A percentile compares a stretch with the other conserved stretches of the same genome.
Evolutionary conservation across 352 stramenopile genomes (phyloP).

Genomic region (Pythium angustatum): DNA sequence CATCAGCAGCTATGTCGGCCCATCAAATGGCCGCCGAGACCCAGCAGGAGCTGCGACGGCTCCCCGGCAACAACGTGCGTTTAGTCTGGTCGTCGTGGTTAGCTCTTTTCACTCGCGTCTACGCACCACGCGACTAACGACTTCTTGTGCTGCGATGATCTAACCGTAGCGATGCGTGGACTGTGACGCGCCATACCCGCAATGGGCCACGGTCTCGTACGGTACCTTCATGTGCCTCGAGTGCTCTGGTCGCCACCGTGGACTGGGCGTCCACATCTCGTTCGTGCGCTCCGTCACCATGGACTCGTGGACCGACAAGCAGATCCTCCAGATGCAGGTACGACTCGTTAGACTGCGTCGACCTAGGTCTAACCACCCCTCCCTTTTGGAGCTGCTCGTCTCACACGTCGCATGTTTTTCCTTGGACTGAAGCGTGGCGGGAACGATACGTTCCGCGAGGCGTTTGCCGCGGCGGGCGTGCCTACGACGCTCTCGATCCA

Average conservation of each 20-base stretch:
- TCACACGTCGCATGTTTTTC: conserved; percentile 2
- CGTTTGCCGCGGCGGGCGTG: conserved; percentile 63
- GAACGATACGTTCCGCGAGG: conserved; percentile 71
- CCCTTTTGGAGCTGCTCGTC: conserved; percentile 4
- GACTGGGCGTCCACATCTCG: conserved; percentile 91
- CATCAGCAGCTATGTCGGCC: conserved; percentile 35
- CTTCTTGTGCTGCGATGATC: neutral
- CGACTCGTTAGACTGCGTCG: neutral
- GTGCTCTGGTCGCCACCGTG: conserved; percentile 91
- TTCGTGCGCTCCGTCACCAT: conserved; percentile 91
- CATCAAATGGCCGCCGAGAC: conserved; percentile 86
- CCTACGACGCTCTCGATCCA: conserved; percentile 73
- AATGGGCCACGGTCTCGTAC: conserved; percentile 94
- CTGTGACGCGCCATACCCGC: conserved; percentile 92
- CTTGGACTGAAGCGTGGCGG: conserved; percentile 44
- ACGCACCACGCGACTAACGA: conserved; percentile 2
- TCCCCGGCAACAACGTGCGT: conserved; percentile 85
- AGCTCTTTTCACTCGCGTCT: conserved; percentile 1
- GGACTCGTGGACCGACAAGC: conserved; percentile 88
- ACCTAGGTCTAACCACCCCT: conserved; percentile 1
- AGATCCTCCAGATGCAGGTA: conserved; percentile 85
- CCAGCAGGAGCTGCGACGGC: conserved; percentile 80
- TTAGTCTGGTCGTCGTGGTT: neutral
- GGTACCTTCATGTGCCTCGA: conserved; percentile 96
- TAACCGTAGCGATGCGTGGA: conserved; percentile 91